Evolutionary conservation across 202 grass and related monocot species (phyloP).

Genomic region (Carex sylvatica): DNA sequence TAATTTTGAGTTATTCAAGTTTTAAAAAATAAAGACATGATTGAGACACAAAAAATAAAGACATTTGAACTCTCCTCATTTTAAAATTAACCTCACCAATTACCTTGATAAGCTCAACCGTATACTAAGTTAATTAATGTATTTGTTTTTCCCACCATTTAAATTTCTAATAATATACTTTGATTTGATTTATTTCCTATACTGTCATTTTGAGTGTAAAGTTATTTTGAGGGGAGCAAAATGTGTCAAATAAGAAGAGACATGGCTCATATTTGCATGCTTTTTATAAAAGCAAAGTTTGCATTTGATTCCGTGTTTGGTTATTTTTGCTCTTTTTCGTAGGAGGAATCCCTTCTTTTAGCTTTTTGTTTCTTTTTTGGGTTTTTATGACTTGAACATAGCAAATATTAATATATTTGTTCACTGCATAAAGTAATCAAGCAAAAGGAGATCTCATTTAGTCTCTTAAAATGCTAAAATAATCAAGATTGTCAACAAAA

Average conservation of each 20-base stretch:
- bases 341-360: constrained; percentile 30
- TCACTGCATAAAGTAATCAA: constrained; percentile 10
- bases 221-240: not conserved
- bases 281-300: constrained; percentile 41
- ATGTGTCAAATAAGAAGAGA: constrained; percentile 6
- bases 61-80: too few species aligned
- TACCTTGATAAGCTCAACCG: too few species aligned
- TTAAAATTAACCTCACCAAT: too few species aligned
- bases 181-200: not conserved
- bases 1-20: too few species aligned
- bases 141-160: too few species aligned
- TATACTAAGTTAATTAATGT: too few species aligned
- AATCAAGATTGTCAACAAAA: not conserved
- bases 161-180: not conserved
- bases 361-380: constrained; percentile 37
- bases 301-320: constrained; percentile 53
- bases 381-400: not conserved
- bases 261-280: constrained; percentile 46
- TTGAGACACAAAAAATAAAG: too few species aligned
- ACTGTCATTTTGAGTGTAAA: not conserved
- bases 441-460: constrained; percentile 17
- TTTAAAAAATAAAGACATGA: too few species aligned
- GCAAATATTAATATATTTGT: not conserved
- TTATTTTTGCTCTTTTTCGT: constrained; percentile 17
- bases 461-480: not conserved